These are phyloP conservation scores for Polyplosphaeria fusca DNA, from an alignment of 495 filamentous ascomycete species.

Conservation along the genomic window DNA sequence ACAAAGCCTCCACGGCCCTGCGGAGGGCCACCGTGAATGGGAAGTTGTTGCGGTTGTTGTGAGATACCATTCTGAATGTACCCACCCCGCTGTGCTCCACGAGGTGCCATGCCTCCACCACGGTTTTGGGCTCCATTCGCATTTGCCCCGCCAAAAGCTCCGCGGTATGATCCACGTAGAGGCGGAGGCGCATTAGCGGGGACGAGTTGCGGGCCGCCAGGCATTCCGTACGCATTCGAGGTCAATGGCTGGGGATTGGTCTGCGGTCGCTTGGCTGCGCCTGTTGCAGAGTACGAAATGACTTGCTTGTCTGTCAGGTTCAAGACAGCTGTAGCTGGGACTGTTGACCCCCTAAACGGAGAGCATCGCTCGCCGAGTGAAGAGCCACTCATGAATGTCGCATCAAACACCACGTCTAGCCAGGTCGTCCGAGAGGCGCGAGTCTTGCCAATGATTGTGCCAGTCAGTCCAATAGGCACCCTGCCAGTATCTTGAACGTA, in stretches of 20 bases:
- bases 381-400: conserved; percentile 93
- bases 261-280: conserved; percentile 46
- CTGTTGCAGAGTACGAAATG: conserved; percentile 68
- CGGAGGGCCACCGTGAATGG: conserved; percentile 23
- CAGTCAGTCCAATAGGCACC: conserved; percentile 86
- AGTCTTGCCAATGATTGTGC: conserved; percentile 90
- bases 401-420: conserved; percentile 90
- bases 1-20: conserved; percentile 38
- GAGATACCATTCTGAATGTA: conserved; percentile 17
- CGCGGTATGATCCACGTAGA: conserved; percentile 67
- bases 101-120: conserved; percentile 26
- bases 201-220: conserved; percentile 58
- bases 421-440: conserved; percentile 74
- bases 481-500: conserved; percentile 92
- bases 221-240: conserved; percentile 49
- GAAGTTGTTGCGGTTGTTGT: conserved; percentile 33
- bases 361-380: conserved; percentile 84
- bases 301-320: conserved; percentile 83
- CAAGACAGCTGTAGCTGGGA: conserved; percentile 75
- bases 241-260: conserved; percentile 59
- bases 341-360: conserved; percentile 94
- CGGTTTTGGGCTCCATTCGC: conserved; percentile 31
- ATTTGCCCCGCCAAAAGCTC: conserved; percentile 55
- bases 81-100: conserved; percentile 11
- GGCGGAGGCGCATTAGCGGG: conserved; percentile 67